Conservation (phyloP, 768 basidiomycete species). For the Mycena leptocephala region DNA sequence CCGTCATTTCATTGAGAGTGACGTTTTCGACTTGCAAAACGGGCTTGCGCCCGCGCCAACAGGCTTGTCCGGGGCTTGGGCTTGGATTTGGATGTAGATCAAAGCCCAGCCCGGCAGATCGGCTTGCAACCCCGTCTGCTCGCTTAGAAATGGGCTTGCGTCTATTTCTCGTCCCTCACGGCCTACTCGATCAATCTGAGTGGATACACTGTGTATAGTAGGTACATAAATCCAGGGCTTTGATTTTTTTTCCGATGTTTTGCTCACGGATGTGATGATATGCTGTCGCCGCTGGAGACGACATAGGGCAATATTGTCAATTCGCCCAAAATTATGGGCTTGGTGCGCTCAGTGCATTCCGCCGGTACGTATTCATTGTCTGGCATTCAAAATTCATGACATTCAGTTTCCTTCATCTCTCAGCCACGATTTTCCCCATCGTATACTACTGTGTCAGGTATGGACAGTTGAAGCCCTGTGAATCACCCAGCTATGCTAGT, state of each 20-base stretch:
- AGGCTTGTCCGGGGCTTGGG: too few species aligned
- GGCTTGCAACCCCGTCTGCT: constrained; percentile 8
- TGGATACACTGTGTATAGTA: background rate
- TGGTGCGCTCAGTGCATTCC: background rate
- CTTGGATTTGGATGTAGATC: too few species aligned
- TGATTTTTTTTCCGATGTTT: background rate
- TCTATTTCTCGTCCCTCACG: constrained; percentile 3
- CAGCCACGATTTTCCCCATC: background rate
- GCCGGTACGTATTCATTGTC: background rate
- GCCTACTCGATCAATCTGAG: constrained; percentile 3
- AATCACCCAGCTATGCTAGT: background rate
- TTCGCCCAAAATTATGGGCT: background rate
- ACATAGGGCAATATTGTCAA: constrained; percentile 4
- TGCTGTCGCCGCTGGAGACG: background rate
- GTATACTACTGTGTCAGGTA: background rate
- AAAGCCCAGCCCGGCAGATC: background rate
- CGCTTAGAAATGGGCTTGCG: constrained; percentile 3
- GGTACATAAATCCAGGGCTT: background rate
- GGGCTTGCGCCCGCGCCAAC: too few species aligned
- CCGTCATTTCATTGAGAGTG: too few species aligned
- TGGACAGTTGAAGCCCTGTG: background rate
- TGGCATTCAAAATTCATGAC: background rate
- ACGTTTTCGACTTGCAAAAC: too few species aligned
- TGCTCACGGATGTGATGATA: constrained; percentile 9
- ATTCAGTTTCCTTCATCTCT: background rate